Evolutionary conservation across 805 yeast genomes (phyloP).

Genomic region (Kazachstania kunashirensis): DNA sequence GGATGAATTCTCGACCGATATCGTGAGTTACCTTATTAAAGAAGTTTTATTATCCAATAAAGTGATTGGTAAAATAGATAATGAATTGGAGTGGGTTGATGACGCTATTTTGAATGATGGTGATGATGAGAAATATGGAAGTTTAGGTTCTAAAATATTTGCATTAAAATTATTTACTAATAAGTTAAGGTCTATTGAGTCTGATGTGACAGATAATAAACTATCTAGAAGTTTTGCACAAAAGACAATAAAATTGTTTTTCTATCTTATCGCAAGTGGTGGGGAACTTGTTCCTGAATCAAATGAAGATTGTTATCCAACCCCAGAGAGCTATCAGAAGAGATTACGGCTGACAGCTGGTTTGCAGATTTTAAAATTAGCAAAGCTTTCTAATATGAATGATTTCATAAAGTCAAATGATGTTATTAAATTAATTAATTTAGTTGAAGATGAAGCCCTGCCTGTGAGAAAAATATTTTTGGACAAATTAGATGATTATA

Average conservation of each 20-base stretch:
- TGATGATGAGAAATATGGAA: slow-evolving; percentile 24
- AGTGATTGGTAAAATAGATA: slow-evolving; percentile 22
- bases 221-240: slow-evolving; percentile 39
- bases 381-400: slow-evolving; percentile 44
- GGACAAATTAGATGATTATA: slow-evolving; percentile 38
- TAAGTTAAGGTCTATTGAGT: slow-evolving; percentile 37
- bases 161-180: slow-evolving; percentile 51
- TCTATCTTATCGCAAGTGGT: slow-evolving; percentile 58
- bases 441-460: slow-evolving; percentile 58
- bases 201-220: slow-evolving; percentile 29
- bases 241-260: slow-evolving; percentile 58
- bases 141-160: slow-evolving; percentile 40
- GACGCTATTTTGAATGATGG: slow-evolving; percentile 36
- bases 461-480: slow-evolving; percentile 48
- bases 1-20: slow-evolving; percentile 45
- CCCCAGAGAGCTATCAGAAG: slow-evolving; percentile 54
- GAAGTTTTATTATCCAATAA: slow-evolving; percentile 50
- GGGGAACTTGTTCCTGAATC: slow-evolving; percentile 57
- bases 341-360: slow-evolving; percentile 64
- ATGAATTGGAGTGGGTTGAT: slow-evolving; percentile 38
- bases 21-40: slow-evolving; percentile 52
- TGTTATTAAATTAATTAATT: slow-evolving; percentile 43
- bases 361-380: slow-evolving; percentile 49
- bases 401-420: slow-evolving; percentile 42
- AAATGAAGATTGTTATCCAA: slow-evolving; percentile 39